phyloP scores from a whole-genome alignment of 2,329 filamentous ascomycete genomes.

The Fusarium sp. region DNA sequence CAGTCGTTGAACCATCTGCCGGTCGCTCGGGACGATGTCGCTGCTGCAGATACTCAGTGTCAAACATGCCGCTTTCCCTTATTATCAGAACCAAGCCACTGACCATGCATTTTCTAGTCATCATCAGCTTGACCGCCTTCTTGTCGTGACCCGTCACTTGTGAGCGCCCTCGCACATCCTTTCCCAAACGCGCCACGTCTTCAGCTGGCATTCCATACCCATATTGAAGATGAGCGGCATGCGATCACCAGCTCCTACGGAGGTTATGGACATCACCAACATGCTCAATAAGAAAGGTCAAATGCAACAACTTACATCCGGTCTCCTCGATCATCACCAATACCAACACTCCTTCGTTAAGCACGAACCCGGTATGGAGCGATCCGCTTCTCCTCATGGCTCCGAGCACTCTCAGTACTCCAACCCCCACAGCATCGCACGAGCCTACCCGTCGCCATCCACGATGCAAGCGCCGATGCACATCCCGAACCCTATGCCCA shows the following conservation, averaged over 20 bases:
- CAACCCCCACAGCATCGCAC: slow-evolving; percentile 58
- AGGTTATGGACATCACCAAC: slow-evolving; percentile 65
- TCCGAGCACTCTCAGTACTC: slow-evolving; percentile 70
- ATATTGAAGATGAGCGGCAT: slow-evolving; percentile 51
- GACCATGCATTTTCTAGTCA: slow-evolving; percentile 36
- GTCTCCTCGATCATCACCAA: slow-evolving; percentile 48
- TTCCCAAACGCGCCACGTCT: slow-evolving; percentile 38
- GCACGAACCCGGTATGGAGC: slow-evolving; percentile 59
- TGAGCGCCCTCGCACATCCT: slow-evolving; percentile 38
- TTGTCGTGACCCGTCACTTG: slow-evolving; percentile 41
- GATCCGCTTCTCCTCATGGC: slow-evolving; percentile 67
- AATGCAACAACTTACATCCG: slow-evolving; percentile 50
- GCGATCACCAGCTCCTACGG: slow-evolving; percentile 58
- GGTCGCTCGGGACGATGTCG: slow-evolving; percentile 5
- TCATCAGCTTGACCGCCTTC: slow-evolving; percentile 41
- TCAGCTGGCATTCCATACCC: slow-evolving; percentile 29
- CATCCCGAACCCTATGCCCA: slow-evolving; percentile 57
- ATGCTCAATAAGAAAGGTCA: slow-evolving; percentile 63
- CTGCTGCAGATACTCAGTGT: slow-evolving; percentile 10
- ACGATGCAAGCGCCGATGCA: slow-evolving; percentile 63
- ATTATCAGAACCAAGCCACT: slow-evolving; percentile 19
- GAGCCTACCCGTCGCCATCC: slow-evolving; percentile 65
- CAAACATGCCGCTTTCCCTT: slow-evolving; percentile 3
- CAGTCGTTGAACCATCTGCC: slow-evolving; percentile 19
- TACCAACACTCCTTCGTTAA: slow-evolving; percentile 51